A percentile compares a stretch with the other conserved stretches of the same genome.
These are phyloP conservation scores for Verticillium isaacii DNA, from an alignment of 2,329 filamentous ascomycete genomes.

Conservation along the genomic window DNA sequence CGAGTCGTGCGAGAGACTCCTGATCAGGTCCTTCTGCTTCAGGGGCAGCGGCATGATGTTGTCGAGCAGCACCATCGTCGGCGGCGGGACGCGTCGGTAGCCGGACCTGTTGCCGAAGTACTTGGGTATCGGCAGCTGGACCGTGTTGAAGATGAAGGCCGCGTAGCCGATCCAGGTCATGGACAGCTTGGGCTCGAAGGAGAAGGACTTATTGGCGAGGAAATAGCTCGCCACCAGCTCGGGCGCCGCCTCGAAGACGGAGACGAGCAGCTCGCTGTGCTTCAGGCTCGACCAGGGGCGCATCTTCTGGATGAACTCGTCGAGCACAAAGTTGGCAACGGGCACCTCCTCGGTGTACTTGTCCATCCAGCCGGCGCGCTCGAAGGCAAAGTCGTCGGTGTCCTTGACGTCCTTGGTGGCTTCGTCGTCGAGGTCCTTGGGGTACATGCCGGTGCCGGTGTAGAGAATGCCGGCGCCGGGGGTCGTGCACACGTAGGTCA, in stretches of 20 bases:
- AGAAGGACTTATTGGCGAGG: slow-evolving; percentile 70
- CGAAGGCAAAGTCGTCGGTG: slow-evolving; percentile 58
- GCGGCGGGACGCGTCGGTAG: slow-evolving; percentile 67
- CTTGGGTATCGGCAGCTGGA: slow-evolving; percentile 68
- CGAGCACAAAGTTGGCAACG: slow-evolving; percentile 74
- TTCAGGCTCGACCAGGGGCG: slow-evolving; percentile 77
- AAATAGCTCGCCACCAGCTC: slow-evolving; percentile 90
- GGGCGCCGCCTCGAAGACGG: slow-evolving; percentile 75
- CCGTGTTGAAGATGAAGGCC: slow-evolving; percentile 76
- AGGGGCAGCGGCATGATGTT: slow-evolving; percentile 81
- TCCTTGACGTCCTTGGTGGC: slow-evolving; percentile 29
- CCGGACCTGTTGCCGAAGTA: slow-evolving; percentile 64
- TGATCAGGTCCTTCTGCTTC: slow-evolving; percentile 71
- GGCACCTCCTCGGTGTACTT: slow-evolving; percentile 62
- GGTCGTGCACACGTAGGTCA: slow-evolving; percentile 71
- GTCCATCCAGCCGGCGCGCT: slow-evolving; percentile 65
- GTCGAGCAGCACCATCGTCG: slow-evolving; percentile 73
- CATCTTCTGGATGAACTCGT: slow-evolving; percentile 72
- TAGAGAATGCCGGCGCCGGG: slow-evolving; percentile 69
- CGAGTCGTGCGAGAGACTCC: slow-evolving; percentile 73
- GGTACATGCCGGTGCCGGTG: slow-evolving; percentile 79
- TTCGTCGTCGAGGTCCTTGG: slow-evolving; percentile 58
- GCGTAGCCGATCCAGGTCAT: slow-evolving; percentile 95
- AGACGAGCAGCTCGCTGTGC: slow-evolving; percentile 75
- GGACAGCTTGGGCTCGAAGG: slow-evolving; percentile 86